Base-by-base conservation (phyloP, 371 early-diverging fungal species). In the Gilbertella persicaria region DNA sequence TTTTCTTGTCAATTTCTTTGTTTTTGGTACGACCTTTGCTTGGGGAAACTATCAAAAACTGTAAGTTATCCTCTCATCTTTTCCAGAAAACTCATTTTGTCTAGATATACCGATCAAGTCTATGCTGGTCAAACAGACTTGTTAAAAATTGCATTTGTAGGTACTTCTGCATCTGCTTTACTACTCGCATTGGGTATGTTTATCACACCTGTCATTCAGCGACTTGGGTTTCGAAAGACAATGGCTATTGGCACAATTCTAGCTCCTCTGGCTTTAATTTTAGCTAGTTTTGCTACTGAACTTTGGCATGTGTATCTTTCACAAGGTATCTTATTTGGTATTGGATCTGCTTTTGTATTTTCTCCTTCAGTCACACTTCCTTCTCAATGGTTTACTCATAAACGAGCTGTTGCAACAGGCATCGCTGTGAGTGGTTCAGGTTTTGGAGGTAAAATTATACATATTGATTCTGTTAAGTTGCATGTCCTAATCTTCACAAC, bases 401-500 rank as follows among this genome's bases (percentile, higher is more conserved):
- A 67, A 10, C 77, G 90, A 25, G 91, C 90, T 0, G 62, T 91
- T 51, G 92, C 92, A 1, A 88, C 86, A 2, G 94, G 94, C 2
- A 70, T 92, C 38, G 84, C 81, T 3, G 82, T 89, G 1, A 73
- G 86, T 13, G 92, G 92, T 12, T 78, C 82, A n/a, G 92, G 93
- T 4, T 52, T 89, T 14, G 93, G 93, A 17, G 91, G n/a, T n/a
- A n/a, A n/a, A n/a, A n/a, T n/a, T n/a, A n/a, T n/a, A n/a, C n/a
- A n/a, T n/a, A n/a, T n/a, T n/a, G n/a, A n/a, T n/a, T n/a, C n/a
- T n/a, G n/a, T n/a, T n/a, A n/a, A n/a, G n/a, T n/a, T n/a, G n/a
- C n/a, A n/a, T n/a, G n/a, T n/a, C n/a, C n/a, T n/a, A n/a, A n/a
- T n/a, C n/a, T n/a, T n/a, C n/a, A n/a, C n/a, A n/a, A n/a, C n/a